phyloP scores from a whole-genome alignment of 352 stramenopile genomes.

The Globisporangium splendens region DNA sequence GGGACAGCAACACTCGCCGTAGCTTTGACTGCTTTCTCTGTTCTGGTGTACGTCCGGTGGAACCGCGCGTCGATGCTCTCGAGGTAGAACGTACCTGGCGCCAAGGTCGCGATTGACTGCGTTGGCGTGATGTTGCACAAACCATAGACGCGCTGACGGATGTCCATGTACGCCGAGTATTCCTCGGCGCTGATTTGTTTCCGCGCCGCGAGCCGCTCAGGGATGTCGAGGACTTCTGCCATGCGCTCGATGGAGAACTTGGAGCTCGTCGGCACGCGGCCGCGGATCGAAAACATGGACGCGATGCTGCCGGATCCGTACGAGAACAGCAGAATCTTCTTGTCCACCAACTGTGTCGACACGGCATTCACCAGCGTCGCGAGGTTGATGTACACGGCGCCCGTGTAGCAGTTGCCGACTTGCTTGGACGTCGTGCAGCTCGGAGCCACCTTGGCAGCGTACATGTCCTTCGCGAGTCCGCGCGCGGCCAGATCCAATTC shows the following conservation, averaged over 20 bases:
- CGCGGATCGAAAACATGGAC: constrained; percentile 92
- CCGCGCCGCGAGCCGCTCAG: constrained; percentile 72
- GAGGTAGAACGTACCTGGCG: constrained; percentile 90
- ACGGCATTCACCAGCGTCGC: constrained; percentile 84
- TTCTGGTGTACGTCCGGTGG: constrained; percentile 83
- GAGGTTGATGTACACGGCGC: constrained; percentile 95
- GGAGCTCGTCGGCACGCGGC: constrained; percentile 18
- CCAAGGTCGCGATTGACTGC: constrained; percentile 63
- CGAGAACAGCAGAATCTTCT: constrained; percentile 92
- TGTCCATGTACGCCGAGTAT: constrained; percentile 90
- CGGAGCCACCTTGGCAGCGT: constrained; percentile 75
- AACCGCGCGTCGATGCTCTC: constrained; percentile 89
- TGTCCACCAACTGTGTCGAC: constrained; percentile 47
- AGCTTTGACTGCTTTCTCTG: constrained; percentile 14
- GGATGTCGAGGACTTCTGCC: constrained; percentile 75
- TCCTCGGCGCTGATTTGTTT: constrained; percentile 85
- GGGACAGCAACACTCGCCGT: constrained; percentile 20
- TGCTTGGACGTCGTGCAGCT: constrained; percentile 84
- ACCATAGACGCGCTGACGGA: constrained; percentile 84
- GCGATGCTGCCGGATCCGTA: constrained; percentile 96
- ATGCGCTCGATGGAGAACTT: constrained; percentile 91
- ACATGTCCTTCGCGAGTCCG: constrained; percentile 69
- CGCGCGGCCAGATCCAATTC: constrained; percentile 89
- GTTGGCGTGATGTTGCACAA: constrained; percentile 59
- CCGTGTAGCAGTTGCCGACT: constrained; percentile 97